Conservation (phyloP, 139 green algal species). For the Coccomyxa sp. region DNA sequence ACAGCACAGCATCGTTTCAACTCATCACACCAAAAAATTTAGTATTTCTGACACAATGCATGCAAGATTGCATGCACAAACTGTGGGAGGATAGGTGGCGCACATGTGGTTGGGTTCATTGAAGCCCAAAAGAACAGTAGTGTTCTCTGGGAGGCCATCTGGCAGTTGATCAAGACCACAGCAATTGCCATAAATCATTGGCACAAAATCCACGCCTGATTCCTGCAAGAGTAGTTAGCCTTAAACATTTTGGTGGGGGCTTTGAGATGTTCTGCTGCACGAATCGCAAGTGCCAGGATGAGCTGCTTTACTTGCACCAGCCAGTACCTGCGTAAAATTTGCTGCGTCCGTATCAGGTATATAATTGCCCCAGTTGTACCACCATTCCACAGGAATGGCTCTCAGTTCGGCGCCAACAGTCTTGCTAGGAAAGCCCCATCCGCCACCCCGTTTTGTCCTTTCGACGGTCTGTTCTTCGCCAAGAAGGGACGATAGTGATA, state of each 20-base stretch:
- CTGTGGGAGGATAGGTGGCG: background rate
- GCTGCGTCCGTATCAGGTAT: background rate
- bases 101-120: conserved; percentile 19
- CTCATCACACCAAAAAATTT: background rate
- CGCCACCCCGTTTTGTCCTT: background rate
- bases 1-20: background rate
- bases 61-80: background rate
- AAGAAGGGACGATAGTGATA: too few species aligned
- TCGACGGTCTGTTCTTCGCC: too few species aligned
- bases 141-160: background rate
- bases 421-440: background rate
- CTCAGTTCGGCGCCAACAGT: background rate
- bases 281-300: too few species aligned
- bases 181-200: background rate
- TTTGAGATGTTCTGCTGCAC: too few species aligned
- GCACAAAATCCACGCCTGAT: background rate
- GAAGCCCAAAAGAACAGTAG: conserved; percentile 8
- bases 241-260: too few species aligned
- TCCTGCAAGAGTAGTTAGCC: too few species aligned
- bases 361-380: background rate
- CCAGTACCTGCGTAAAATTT: too few species aligned
- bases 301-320: too few species aligned
- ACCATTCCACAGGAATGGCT: background rate
- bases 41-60: background rate
- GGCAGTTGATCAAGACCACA: background rate